These are phyloP conservation scores for Onygenales sp. DNA, from an alignment of 2,329 filamentous ascomycete species.

Conservation along the genomic window DNA sequence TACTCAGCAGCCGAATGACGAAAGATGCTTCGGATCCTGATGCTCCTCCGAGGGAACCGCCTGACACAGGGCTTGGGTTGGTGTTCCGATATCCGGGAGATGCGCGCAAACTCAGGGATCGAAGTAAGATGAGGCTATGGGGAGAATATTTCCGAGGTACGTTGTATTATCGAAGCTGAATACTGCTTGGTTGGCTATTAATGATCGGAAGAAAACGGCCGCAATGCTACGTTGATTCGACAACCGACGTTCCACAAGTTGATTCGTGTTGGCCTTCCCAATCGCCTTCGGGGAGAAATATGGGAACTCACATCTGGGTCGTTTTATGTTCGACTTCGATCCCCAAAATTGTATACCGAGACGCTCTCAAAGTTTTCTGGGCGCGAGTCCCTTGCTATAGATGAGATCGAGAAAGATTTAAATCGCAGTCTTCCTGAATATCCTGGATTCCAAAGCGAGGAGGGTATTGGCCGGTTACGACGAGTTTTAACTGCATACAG, in stretches of 20 bases:
- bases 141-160: constrained; percentile 73
- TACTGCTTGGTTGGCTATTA: constrained; percentile 7
- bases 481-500: constrained; percentile 94
- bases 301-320: constrained; percentile 95
- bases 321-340: constrained; percentile 76
- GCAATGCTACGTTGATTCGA: constrained; percentile 82
- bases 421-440: constrained; percentile 96
- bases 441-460: constrained; percentile 90
- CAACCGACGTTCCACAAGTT: constrained; percentile 98
- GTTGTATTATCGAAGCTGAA: background rate
- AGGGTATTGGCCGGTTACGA: constrained; percentile 81
- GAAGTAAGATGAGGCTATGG: constrained; percentile 96
- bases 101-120: constrained; percentile 81
- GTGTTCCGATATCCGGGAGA: constrained; percentile 92
- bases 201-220: constrained; percentile 62
- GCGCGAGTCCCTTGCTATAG: constrained; percentile 84
- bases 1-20: constrained; percentile 39
- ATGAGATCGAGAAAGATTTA: constrained; percentile 97
- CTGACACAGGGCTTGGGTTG: constrained; percentile 91
- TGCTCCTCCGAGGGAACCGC: constrained; percentile 43
- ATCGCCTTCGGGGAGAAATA: constrained; percentile 82
- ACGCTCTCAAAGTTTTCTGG: constrained; percentile 77
- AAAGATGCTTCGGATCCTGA: constrained; percentile 46
- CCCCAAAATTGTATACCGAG: constrained; percentile 72
- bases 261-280: constrained; percentile 88